A percentile compares a stretch with the other conserved stretches of the same genome.
Evolutionary conservation across 2,329 filamentous ascomycete genomes (phyloP).

Genomic region (Phyllosticta paracitricarpa): DNA sequence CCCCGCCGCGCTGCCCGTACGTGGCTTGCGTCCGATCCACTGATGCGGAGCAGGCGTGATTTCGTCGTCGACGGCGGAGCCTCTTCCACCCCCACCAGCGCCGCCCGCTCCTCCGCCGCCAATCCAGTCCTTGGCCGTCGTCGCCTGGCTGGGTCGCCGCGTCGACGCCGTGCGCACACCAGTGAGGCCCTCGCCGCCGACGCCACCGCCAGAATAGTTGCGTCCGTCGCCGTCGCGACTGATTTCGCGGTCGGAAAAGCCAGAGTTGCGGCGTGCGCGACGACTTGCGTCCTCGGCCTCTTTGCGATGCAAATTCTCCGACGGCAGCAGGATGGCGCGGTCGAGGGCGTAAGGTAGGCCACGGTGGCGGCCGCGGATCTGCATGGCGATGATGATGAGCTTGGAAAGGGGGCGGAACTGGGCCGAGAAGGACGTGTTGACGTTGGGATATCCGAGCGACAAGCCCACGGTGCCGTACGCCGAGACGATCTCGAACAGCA

Average conservation of each 20-base stretch:
- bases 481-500: constrained; percentile 33
- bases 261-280: constrained; percentile 22
- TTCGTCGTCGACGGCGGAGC: constrained; percentile 9
- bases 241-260: constrained; percentile 12
- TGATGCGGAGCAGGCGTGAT: constrained; percentile 10
- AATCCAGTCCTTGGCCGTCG: constrained; percentile 7
- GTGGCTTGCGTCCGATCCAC: constrained; percentile 5
- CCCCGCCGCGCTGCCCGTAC: constrained; percentile 7
- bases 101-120: background rate
- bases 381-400: constrained; percentile 57
- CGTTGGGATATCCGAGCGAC: constrained; percentile 66
- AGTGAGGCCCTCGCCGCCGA: background rate
- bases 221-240: constrained; percentile 8
- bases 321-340: constrained; percentile 58
- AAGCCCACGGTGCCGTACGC: constrained; percentile 75
- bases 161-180: background rate
- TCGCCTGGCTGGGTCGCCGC: constrained; percentile 14
- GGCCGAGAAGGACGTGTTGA: constrained; percentile 71
- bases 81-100: background rate
- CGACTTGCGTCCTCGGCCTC: constrained; percentile 45
- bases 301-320: constrained; percentile 51
- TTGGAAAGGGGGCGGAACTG: constrained; percentile 67
- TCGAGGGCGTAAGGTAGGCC: constrained; percentile 58
- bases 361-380: constrained; percentile 55
- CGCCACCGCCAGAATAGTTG: background rate